Evolutionary conservation across 768 basidiomycete genomes (phyloP), one percentile per base, ranked within the genome.

Genomic region (Rhodotorula diobovata): DNA sequence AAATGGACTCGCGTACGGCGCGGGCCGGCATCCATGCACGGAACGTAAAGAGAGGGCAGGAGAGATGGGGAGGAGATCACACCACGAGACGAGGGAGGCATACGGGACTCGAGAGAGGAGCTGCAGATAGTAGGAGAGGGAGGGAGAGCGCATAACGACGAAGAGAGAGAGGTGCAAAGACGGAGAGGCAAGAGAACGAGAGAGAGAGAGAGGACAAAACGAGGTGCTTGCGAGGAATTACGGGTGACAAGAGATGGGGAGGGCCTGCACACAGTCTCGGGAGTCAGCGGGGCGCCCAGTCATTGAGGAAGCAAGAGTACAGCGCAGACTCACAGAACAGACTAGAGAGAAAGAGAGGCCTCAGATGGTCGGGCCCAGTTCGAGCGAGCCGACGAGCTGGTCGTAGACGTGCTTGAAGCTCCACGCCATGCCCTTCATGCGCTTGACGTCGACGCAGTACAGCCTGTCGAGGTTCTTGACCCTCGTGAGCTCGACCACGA

Each of bases 401-500:
- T 80, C 77, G 66, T 81, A 81, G 68, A 82, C 80, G 67, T 79
- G 79, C 67, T 81, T 81, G 77, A 66, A 74, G 32, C 39, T 46
- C 54, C 57, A 72, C n/a, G 71, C 83, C 79, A 91, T 90, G 39
- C 96, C 96, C 81, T 95, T 93, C 78, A 97, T 79, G 74, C 96
- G 83, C 77, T 94, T 87, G 79, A 97, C 89, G 81, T 97, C 94
- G 77, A 98, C 84, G 81, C 89, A 89, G 81, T 89, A 94, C 56
- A 93, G 90, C 79, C 91, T 91, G 75, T 88, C 90, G 77, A 98
- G 84, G 72, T 92, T 87, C 80, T 91, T 89, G 77, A 99, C 84
- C 77, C 90, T 83, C 58, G 95, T 97, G 72, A 99, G 81, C 83
- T 99, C 96, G 72, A 97, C 89, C 21, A 88, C 91, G 84, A 98